phyloP scores from a whole-genome alignment of 78 protist genomes.

The Chrysochromulina tobinii region DNA sequence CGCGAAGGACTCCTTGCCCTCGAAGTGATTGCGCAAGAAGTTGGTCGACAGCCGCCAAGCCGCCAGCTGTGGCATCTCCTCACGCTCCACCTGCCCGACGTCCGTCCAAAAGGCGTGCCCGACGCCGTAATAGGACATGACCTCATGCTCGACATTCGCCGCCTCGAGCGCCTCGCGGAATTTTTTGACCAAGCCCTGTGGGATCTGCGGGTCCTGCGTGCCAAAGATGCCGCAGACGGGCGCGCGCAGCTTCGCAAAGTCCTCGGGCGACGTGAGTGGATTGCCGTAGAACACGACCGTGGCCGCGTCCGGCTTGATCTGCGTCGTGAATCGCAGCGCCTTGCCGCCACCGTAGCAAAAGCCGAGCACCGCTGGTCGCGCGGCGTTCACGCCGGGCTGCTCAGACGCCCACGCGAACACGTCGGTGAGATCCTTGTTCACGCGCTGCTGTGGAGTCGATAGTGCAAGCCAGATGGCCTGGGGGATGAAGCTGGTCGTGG shows the following conservation, averaged over 20 bases:
- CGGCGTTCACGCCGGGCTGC: not conserved
- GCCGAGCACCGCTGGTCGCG: not conserved
- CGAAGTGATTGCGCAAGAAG: not conserved
- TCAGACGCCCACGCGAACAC: not conserved
- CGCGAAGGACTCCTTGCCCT: not conserved
- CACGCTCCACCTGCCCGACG: not conserved
- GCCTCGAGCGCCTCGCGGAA: not conserved
- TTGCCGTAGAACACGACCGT: conserved; percentile 1
- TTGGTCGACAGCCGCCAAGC: not conserved
- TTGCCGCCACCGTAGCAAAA: conserved; percentile 39
- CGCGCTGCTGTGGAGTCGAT: conserved; percentile 15
- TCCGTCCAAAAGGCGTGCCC: conserved; percentile 19
- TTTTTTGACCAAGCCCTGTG: not conserved
- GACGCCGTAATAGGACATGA: not conserved
- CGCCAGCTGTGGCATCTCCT: not conserved
- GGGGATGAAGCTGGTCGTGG: not conserved
- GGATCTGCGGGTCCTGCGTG: not conserved
- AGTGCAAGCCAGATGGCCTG: conserved; percentile 38
- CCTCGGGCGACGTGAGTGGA: not conserved
- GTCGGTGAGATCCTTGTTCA: not conserved
- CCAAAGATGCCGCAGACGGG: conserved; percentile 10
- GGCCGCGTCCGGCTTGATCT: not conserved
- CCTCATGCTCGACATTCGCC: not conserved
- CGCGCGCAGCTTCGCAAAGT: not conserved
- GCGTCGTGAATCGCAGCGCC: conserved; percentile 10